A percentile compares a stretch with the other conserved stretches of the same genome.
Conservation (phyloP, 345 rosid genomes). For the Schrenkiella parvula region DNA sequence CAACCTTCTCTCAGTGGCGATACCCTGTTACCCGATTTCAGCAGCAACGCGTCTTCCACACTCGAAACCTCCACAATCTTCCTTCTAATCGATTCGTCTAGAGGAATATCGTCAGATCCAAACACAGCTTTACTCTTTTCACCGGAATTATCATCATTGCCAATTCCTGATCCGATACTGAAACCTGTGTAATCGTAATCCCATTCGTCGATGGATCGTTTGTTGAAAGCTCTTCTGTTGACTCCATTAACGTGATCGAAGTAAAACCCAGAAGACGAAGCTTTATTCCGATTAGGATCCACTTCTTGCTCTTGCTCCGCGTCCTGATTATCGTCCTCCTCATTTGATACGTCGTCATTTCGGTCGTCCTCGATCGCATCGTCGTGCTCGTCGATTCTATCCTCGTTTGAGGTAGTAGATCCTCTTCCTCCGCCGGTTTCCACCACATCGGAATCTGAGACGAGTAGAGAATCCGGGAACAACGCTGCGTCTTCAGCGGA, state of each 20-base stretch:
- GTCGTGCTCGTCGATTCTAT: slow-evolving; percentile 84
- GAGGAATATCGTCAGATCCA: slow-evolving; percentile 75
- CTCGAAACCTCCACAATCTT: slow-evolving; percentile 59
- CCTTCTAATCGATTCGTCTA: slow-evolving; percentile 69
- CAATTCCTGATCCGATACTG: slow-evolving; percentile 4
- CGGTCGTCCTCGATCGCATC: slow-evolving; percentile 57
- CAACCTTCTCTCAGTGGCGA: slow-evolving; percentile 83
- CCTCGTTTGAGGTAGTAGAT: slow-evolving; percentile 34
- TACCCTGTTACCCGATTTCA: slow-evolving; percentile 50
- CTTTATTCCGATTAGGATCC: slow-evolving; percentile 32
- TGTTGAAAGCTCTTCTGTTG: slow-evolving; percentile 51
- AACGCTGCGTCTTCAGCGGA: slow-evolving; percentile 35
- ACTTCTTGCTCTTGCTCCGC: slow-evolving; percentile 42
- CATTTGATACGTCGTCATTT: slow-evolving; percentile 21
- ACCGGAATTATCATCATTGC: background rate
- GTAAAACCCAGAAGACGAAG: slow-evolving; percentile 53
- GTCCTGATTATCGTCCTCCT: slow-evolving; percentile 30
- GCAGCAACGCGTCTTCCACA: slow-evolving; percentile 69
- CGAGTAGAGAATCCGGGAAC: slow-evolving; percentile 38
- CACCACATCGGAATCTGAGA: slow-evolving; percentile 59
- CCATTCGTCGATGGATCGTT: slow-evolving; percentile 83
- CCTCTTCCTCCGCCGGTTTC: slow-evolving; percentile 32
- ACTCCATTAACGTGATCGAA: slow-evolving; percentile 70
- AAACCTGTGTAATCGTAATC: slow-evolving; percentile 62
- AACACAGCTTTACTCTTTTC: slow-evolving; percentile 47